These are phyloP conservation scores for Geotrichum fermentans DNA, from an alignment of 1,139 yeast species.

Conservation along the genomic window DNA sequence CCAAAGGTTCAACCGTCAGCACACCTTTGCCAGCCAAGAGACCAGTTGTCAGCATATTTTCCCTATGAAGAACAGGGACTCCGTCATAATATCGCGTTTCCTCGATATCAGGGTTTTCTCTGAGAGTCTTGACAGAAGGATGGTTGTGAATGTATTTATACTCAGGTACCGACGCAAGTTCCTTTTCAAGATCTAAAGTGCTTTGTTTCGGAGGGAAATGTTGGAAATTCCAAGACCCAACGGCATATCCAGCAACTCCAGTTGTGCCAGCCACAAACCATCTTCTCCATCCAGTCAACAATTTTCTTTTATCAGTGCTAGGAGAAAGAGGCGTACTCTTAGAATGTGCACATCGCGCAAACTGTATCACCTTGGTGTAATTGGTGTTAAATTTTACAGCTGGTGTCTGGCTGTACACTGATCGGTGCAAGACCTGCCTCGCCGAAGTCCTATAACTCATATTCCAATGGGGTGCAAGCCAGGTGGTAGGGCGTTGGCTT, in stretches of 20 bases:
- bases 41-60: constrained; percentile 30
- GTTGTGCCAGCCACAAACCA: constrained; percentile 10
- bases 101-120: constrained; percentile 22
- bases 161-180: constrained; percentile 18
- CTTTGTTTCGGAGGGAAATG: constrained; percentile 11
- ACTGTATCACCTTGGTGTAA: too few species aligned
- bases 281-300: constrained; percentile 12
- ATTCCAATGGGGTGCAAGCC: too few species aligned
- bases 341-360: too few species aligned
- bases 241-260: constrained; percentile 12
- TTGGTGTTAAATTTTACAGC: too few species aligned
- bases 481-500: too few species aligned
- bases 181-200: constrained; percentile 4
- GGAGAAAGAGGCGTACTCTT: too few species aligned
- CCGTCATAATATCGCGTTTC: constrained; percentile 29
- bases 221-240: constrained; percentile 14
- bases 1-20: constrained; percentile 31
- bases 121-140: constrained; percentile 25
- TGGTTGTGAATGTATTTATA: constrained; percentile 24
- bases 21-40: constrained; percentile 28
- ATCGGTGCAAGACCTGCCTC: too few species aligned
- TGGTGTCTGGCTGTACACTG: too few species aligned
- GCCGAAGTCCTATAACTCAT: too few species aligned
- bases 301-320: neutral
- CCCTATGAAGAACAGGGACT: constrained; percentile 28